Evolutionary conservation across 2,329 filamentous ascomycete genomes (phyloP).

Genomic region (Esteya vermicola): DNA sequence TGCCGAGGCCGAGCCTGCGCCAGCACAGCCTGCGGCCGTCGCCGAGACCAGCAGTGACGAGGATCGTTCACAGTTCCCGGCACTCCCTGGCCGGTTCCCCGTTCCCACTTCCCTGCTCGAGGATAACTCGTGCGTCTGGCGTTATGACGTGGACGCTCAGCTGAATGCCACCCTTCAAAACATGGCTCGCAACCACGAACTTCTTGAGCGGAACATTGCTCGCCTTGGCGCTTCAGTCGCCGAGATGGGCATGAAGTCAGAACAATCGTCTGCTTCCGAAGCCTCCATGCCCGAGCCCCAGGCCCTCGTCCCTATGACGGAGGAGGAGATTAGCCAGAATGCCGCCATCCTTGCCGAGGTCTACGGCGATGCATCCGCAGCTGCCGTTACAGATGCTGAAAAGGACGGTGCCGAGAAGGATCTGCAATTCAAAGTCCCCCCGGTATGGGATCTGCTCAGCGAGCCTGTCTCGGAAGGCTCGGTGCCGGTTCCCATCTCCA

Average conservation of each 20-base stretch:
- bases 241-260: constrained; percentile 4
- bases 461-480: background rate
- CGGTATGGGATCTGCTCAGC: too few relatives aligned
- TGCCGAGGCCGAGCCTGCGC: constrained; percentile 1
- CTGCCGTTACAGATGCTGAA: too few relatives aligned
- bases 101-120: background rate
- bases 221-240: constrained; percentile 9
- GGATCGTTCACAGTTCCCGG: constrained; percentile 1
- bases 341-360: background rate
- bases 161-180: constrained; percentile 6
- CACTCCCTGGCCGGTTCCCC: constrained; percentile 6
- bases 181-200: constrained; percentile 13
- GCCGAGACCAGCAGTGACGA: background rate
- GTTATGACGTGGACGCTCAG: constrained; percentile 3
- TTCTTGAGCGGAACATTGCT: constrained; percentile 9
- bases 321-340: background rate
- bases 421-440: too few relatives aligned
- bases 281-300: background rate
- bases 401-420: too few relatives aligned
- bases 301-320: too few relatives aligned
- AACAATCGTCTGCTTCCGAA: background rate
- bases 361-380: too few relatives aligned
- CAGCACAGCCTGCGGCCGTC: background rate
- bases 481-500: too few relatives aligned
- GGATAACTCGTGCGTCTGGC: background rate